These are phyloP conservation scores for Neurospora tetrasperma DNA, from an alignment of 495 filamentous ascomycete species.

Conservation along the genomic window DNA sequence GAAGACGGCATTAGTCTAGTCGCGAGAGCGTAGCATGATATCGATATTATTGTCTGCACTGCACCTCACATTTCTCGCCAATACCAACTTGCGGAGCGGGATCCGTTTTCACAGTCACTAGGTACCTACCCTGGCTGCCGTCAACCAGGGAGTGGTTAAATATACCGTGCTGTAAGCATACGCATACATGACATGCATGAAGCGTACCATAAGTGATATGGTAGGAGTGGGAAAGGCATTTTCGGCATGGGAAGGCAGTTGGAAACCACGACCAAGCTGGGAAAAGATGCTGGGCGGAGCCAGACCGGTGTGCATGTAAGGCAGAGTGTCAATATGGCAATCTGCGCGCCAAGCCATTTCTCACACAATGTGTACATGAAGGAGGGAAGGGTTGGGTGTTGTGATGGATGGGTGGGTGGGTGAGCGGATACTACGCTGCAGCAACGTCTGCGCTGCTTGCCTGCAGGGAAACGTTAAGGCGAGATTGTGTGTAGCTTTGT, in stretches of 20 bases:
- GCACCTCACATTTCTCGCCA: background rate
- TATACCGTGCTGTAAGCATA: background rate
- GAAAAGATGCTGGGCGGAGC: background rate
- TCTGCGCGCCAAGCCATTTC: background rate
- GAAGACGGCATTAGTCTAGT: background rate
- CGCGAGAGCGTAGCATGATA: background rate
- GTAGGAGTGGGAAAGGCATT: background rate
- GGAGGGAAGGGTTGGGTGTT: background rate
- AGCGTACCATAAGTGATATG: background rate
- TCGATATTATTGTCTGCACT: background rate
- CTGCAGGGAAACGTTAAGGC: background rate
- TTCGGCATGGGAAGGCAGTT: background rate
- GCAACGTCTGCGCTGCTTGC: background rate
- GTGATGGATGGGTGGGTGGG: background rate
- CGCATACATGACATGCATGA: background rate
- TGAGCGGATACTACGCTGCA: background rate
- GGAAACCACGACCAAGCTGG: background rate
- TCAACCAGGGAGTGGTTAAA: background rate
- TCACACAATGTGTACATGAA: background rate
- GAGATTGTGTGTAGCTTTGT: background rate
- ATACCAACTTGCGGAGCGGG: background rate
- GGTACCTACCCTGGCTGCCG: too few relatives aligned
- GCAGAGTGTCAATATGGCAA: background rate
- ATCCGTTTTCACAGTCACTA: background rate
- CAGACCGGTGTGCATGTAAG: background rate